Evolutionary conservation across 2,329 filamentous ascomycete species (phyloP), one percentile per base, ranked within the genome.

Genomic region (Cercospora sp.): DNA sequence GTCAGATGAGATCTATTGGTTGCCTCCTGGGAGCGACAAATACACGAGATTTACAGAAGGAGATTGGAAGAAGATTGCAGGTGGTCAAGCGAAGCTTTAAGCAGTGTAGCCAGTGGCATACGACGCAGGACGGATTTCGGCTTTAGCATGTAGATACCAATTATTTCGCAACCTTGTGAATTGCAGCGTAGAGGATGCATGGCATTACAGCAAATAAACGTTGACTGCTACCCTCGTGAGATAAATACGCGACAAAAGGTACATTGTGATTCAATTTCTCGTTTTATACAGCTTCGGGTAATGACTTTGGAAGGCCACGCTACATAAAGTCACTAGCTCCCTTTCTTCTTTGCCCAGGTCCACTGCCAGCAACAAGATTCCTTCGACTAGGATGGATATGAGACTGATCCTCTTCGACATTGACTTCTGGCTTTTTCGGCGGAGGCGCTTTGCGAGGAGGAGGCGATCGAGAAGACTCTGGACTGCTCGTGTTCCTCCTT

Each of bases 71-170:
- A 83, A 82, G 65, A 77, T 97, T 71, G 85, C 85, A 42, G 87
- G 81, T 1, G 92, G 92, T 0, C 84, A 84, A 69, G 90, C 92
- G 20, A 94, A 89, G 81, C 80, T 96, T 70, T 94, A 90, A 16
- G 9, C 28, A n/a, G 3, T 31, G 42, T n/a, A 20, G 16, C 9
- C 10, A 26, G 28, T 30, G 23, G 16, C 12, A 23, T 16, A 12
- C 5, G 10, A 51, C 45, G 9, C 20, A 51, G 45, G 2, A 51
- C 12, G 4, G 45, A 26, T 12, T 12, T 13, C 12, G 10, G 1
- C 45, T 26, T 1, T 23, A 51, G 45, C 20, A 23, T 51, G 8
- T 8, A 26, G 18, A 48, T 23, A 23, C 45, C 20, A 26, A 16
- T 39, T 16, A 26, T 26, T 23, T 48, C 13, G 18, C n/a, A 8